These are phyloP conservation scores for Cercospora sojina DNA, from an alignment of 2,329 filamentous ascomycete species.

Conservation along the genomic window DNA sequence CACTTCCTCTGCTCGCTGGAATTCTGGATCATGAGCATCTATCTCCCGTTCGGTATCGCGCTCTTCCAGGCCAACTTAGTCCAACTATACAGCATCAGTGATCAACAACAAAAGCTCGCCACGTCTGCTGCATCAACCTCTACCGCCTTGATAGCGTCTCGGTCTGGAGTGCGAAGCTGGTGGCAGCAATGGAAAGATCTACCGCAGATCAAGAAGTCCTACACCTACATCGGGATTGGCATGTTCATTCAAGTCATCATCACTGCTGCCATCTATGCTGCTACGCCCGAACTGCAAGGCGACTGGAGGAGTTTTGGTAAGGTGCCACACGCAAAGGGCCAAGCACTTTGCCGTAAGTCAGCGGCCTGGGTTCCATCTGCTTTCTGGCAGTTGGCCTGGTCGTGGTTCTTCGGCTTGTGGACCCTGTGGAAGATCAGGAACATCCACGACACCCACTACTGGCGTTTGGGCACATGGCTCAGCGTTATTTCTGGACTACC, in stretches of 20 bases:
- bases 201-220: constrained; percentile 48
- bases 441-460: constrained; percentile 65
- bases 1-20: constrained; percentile 54
- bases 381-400: constrained; percentile 65
- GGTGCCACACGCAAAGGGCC: constrained; percentile 27
- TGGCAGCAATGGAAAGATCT: constrained; percentile 44
- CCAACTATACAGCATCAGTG: constrained; percentile 50
- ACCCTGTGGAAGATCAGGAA: constrained; percentile 61
- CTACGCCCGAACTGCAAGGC: constrained; percentile 26
- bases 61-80: constrained; percentile 65
- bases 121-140: constrained; percentile 17
- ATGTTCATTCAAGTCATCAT: constrained; percentile 49
- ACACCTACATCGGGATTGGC: constrained; percentile 53
- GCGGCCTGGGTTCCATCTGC: constrained; percentile 63
- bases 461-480: constrained; percentile 62
- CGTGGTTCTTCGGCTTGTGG: constrained; percentile 61
- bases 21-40: constrained; percentile 67
- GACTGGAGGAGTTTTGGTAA: constrained; percentile 30
- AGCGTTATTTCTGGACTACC: constrained; percentile 55
- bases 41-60: constrained; percentile 64
- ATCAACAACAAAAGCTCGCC: constrained; percentile 27
- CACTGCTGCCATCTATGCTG: constrained; percentile 26
- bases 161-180: neutral
- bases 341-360: constrained; percentile 38
- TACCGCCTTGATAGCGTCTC: neutral